Evolutionary conservation across 805 yeast genomes (phyloP).

Genomic region (Myxozyma neotropica): DNA sequence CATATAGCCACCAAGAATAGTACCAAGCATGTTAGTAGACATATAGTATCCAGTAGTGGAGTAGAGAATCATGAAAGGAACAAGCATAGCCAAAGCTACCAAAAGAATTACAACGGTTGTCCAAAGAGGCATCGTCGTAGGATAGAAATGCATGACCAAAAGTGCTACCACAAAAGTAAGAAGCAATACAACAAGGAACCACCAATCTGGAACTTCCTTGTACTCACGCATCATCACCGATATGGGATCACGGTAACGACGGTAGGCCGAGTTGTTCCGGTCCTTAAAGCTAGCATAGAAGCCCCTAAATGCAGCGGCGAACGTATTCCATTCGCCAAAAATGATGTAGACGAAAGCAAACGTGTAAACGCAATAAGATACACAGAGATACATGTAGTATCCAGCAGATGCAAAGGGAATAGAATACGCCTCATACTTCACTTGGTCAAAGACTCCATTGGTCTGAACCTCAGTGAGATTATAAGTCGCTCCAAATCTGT

Average conservation of each 20-base stretch:
- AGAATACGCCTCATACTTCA: conserved; percentile 58
- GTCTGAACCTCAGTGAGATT: conserved; percentile 51
- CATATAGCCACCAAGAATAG: conserved; percentile 65
- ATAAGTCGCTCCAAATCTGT: conserved; percentile 43
- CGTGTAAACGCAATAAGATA: conserved; percentile 55
- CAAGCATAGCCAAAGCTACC: conserved; percentile 56
- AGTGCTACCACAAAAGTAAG: conserved; percentile 42
- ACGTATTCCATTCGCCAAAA: conserved; percentile 44
- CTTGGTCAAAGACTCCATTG: conserved; percentile 49
- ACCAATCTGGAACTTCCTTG: conserved; percentile 74
- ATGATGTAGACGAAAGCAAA: conserved; percentile 54
- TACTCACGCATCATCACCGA: conserved; percentile 59
- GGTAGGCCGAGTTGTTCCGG: conserved; percentile 10
- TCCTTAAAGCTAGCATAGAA: conserved; percentile 5
- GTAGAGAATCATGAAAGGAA: conserved; percentile 63
- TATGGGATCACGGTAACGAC: conserved; percentile 36
- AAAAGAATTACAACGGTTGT: conserved; percentile 59
- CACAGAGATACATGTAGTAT: conserved; percentile 55
- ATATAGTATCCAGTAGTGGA: conserved; percentile 64
- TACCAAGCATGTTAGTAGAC: conserved; percentile 65
- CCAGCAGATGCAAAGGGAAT: conserved; percentile 62
- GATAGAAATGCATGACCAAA: conserved; percentile 47
- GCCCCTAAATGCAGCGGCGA: conserved; percentile 18
- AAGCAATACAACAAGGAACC: conserved; percentile 56
- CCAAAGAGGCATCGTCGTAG: conserved; percentile 61